Conservation (phyloP, 257 asterid species). For the Rehmannia glutinosa region DNA sequence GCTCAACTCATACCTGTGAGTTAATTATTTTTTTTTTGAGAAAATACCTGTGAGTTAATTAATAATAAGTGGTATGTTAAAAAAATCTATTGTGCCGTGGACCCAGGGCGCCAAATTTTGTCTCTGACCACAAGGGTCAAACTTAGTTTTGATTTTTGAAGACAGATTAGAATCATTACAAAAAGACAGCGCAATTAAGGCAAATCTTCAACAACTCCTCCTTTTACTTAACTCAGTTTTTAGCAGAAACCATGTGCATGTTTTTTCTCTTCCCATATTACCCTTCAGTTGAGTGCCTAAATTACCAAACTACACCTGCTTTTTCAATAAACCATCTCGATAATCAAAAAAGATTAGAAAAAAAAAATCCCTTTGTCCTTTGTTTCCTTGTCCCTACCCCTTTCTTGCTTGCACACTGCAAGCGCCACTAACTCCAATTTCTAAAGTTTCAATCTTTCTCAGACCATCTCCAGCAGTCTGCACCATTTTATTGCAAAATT, state of each 20-base stretch:
- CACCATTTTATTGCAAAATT: too few species aligned
- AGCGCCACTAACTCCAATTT: slow-evolving; percentile 14
- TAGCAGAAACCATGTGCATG: slow-evolving; percentile 23
- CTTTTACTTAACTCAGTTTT: too few species aligned
- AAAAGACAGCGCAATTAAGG: background rate
- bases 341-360: background rate
- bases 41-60: too few species aligned
- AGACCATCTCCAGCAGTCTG: too few species aligned
- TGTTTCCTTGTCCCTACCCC: slow-evolving; percentile 12
- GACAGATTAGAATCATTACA: slow-evolving; percentile 9
- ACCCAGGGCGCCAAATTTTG: too few species aligned
- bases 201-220: background rate
- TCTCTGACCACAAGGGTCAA: slow-evolving; percentile 15
- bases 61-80: too few species aligned
- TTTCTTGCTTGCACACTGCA: slow-evolving; percentile 25
- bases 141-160: background rate
- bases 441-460: slow-evolving; percentile 10
- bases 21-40: too few species aligned
- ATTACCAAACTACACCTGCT: slow-evolving; percentile 19
- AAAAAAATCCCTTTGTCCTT: slow-evolving; percentile 11
- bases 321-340: background rate
- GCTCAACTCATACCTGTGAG: too few species aligned
- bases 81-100: too few species aligned
- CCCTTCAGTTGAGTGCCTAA: slow-evolving; percentile 2
- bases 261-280: slow-evolving; percentile 19